Conservation (phyloP, 2,329 filamentous ascomycete genomes). For the Arthroderma uncinatum region DNA sequence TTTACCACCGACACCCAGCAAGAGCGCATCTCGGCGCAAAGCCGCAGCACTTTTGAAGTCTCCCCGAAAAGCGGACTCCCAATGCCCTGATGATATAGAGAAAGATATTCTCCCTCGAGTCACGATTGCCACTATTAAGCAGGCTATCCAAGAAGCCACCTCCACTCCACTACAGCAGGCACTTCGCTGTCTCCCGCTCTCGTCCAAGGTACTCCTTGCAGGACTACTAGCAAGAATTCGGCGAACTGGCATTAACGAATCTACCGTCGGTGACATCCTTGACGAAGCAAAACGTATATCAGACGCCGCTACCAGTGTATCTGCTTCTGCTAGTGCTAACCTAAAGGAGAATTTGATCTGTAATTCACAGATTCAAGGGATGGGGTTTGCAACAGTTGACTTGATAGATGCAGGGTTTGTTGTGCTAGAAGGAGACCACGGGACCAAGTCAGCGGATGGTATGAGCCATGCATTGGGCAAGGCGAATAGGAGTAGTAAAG, state of each 20-base stretch:
- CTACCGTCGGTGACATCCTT: conserved; percentile 75
- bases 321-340: conserved; percentile 45
- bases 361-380: conserved; percentile 40
- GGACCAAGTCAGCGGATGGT: conserved; percentile 19
- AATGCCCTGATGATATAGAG: conserved; percentile 10
- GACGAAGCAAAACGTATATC: conserved; percentile 69
- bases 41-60: neutral
- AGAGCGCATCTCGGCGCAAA: conserved; percentile 21
- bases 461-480: conserved; percentile 44
- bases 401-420: conserved; percentile 80
- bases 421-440: conserved; percentile 53
- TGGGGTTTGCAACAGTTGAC: conserved; percentile 66
- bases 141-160: conserved; percentile 89
- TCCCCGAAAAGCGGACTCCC: neutral
- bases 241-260: conserved; percentile 75
- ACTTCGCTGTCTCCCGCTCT: conserved; percentile 67
- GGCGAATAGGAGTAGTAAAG: conserved; percentile 76
- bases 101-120: conserved; percentile 45
- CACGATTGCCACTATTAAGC: conserved; percentile 85
- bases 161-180: conserved; percentile 85
- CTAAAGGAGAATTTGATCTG: conserved; percentile 51
- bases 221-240: conserved; percentile 69
- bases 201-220: conserved; percentile 73
- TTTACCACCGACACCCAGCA: conserved; percentile 36
- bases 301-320: conserved; percentile 31